Percentiles rank a stretch among this genome's conserved stretches.
Evolutionary conservation across 2,329 filamentous ascomycete species (phyloP).

Genomic region (Phyllosticta capitalensis): DNA sequence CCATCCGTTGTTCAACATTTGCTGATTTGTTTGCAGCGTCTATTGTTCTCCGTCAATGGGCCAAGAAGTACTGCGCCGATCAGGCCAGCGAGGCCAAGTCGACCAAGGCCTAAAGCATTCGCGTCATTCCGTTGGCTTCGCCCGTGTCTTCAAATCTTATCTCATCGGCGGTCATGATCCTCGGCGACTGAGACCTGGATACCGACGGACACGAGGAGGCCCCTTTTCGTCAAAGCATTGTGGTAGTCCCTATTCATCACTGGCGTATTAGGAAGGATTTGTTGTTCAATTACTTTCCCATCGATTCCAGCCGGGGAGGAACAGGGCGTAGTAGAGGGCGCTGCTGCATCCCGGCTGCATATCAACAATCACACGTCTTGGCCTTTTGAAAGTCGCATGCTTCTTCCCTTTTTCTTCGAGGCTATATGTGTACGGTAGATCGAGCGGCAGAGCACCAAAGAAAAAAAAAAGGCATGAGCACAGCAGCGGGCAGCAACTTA

Average conservation of each 20-base stretch:
- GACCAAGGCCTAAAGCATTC: neutral
- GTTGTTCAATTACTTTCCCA: constrained; percentile 7
- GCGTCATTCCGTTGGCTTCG: neutral
- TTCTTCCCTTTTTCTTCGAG: neutral
- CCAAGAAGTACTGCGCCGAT: constrained; percentile 55
- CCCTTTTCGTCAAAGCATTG: constrained; percentile 4
- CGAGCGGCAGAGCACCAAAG: neutral
- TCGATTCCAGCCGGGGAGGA: neutral
- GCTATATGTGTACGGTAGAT: neutral
- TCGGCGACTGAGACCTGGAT: neutral
- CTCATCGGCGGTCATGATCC: constrained; percentile 5
- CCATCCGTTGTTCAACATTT: neutral
- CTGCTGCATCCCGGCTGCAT: neutral
- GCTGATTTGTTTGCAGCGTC: constrained; percentile 53
- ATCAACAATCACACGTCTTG: neutral
- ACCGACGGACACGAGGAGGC: neutral
- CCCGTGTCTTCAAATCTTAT: neutral
- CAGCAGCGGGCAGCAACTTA: neutral
- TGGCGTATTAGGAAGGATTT: constrained; percentile 4
- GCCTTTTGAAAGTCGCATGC: neutral
- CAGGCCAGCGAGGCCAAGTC: constrained; percentile 13
- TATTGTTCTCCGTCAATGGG: constrained; percentile 85
- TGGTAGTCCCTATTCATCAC: constrained; percentile 8
- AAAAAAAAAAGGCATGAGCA: neutral
- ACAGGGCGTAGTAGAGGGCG: constrained; percentile 1